Conservation (phyloP, 2,329 filamentous ascomycete genomes). For the Dichotomopilus funicola region DNA sequence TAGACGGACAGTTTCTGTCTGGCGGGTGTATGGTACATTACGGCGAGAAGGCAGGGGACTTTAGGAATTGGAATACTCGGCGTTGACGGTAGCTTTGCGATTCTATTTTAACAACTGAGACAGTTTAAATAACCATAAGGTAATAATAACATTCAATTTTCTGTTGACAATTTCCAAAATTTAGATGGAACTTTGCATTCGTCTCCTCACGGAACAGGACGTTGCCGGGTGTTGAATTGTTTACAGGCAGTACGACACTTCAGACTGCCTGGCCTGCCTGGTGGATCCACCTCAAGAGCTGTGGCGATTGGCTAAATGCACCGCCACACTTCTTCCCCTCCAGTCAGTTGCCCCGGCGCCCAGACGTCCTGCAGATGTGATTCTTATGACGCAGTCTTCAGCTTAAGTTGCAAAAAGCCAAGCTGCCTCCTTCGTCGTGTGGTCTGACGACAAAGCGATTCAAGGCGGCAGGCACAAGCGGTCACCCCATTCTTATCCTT, state of each 20-base stretch:
- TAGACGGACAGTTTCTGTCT: neutral
- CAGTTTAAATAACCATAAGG: too few species aligned
- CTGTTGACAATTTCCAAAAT: too few species aligned
- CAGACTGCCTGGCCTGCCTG: constrained; percentile 11
- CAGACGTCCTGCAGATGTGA: neutral
- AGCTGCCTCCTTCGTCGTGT: constrained; percentile 6
- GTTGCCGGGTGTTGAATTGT: too few species aligned
- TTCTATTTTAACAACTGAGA: too few species aligned
- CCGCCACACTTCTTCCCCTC: constrained; percentile 23
- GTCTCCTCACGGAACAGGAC: too few species aligned
- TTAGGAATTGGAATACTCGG: too few species aligned
- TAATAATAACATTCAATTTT: too few species aligned
- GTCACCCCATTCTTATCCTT: neutral
- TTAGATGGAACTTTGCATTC: too few species aligned
- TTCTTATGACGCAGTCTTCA: constrained; percentile 29
- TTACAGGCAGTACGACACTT: too few species aligned
- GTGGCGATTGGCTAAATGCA: constrained; percentile 21
- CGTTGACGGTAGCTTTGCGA: too few species aligned
- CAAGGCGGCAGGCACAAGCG: neutral
- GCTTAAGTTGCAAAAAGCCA: constrained; percentile 9
- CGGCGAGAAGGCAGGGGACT: too few species aligned
- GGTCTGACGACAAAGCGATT: neutral
- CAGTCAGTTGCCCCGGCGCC: constrained; percentile 16
- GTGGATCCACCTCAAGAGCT: neutral
- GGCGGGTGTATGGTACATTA: neutral